Conservation (phyloP, 306 rosid genomes). For the Leucaena leucocephala region DNA sequence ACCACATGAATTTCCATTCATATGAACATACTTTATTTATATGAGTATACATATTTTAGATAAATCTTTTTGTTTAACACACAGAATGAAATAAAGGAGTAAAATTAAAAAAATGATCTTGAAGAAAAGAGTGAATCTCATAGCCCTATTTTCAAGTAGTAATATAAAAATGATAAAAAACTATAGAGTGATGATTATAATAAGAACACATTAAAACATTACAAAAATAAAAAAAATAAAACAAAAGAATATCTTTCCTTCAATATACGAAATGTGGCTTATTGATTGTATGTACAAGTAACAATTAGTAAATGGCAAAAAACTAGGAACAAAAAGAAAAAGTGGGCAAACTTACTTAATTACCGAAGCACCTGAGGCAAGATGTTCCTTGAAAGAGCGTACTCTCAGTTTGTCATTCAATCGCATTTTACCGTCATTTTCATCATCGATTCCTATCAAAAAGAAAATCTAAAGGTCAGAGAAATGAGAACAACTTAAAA, state of each 20-base stretch:
- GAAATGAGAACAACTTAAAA: slow-evolving; percentile 24
- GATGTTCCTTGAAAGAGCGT: slow-evolving; percentile 63
- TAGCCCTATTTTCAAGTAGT: too few relatives aligned
- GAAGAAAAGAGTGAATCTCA: too few relatives aligned
- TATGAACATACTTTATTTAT: neutral
- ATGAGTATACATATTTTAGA: neutral
- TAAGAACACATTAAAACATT: too few relatives aligned
- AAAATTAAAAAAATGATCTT: too few relatives aligned
- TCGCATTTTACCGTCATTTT: slow-evolving; percentile 56
- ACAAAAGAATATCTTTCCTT: too few relatives aligned
- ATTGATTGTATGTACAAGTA: neutral
- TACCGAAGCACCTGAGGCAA: slow-evolving; percentile 72
- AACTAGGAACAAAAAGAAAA: neutral
- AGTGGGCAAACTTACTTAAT: slow-evolving; percentile 41
- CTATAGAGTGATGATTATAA: too few relatives aligned
- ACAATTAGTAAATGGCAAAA: neutral
- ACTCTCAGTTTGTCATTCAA: slow-evolving; percentile 85
- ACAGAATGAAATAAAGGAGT: too few relatives aligned
- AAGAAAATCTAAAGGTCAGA: slow-evolving; percentile 21
- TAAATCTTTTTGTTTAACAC: too few relatives aligned
- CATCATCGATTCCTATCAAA: slow-evolving; percentile 90
- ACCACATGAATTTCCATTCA: neutral
- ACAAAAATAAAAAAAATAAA: too few relatives aligned
- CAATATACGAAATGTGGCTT: too few relatives aligned
- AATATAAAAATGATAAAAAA: too few relatives aligned